A percentile compares a stretch with the other conserved stretches of the same genome.
phyloP scores from a whole-genome alignment of 2,329 filamentous ascomycete species.

The Arthrobotrys megalospora region DNA sequence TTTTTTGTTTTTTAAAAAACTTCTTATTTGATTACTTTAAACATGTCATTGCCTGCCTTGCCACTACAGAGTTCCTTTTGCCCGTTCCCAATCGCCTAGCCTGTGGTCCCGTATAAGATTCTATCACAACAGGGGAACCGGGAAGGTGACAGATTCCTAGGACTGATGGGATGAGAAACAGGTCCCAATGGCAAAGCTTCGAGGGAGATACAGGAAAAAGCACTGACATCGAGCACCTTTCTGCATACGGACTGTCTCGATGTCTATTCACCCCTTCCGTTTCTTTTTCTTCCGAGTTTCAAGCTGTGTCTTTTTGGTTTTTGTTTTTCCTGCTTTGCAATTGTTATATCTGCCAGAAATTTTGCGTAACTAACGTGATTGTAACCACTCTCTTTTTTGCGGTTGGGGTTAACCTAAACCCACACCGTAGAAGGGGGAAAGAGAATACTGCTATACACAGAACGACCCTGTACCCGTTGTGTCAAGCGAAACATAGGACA shows the following conservation, averaged over 20 bases:
- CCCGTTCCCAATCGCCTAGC: slow-evolving; percentile 32
- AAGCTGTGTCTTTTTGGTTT: slow-evolving; percentile 46
- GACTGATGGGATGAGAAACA: slow-evolving; percentile 18
- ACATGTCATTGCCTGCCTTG: slow-evolving; percentile 65
- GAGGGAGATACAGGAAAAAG: slow-evolving; percentile 55
- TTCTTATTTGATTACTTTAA: slow-evolving; percentile 61
- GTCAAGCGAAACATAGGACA: slow-evolving; percentile 99
- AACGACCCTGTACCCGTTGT: slow-evolving; percentile 95
- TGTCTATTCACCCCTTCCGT: slow-evolving; percentile 41
- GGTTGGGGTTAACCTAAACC: slow-evolving; percentile 65
- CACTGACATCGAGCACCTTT: slow-evolving; percentile 5
- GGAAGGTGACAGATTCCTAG: slow-evolving; percentile 56
- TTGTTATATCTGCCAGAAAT: slow-evolving; percentile 52
- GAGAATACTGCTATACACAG: slow-evolving; percentile 66
- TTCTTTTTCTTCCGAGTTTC: slow-evolving; percentile 49
- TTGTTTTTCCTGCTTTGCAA: slow-evolving; percentile 51
- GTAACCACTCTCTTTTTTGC: slow-evolving; percentile 67
- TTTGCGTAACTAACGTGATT: slow-evolving; percentile 62
- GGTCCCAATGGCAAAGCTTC: slow-evolving; percentile 44
- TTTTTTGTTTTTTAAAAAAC: not conserved
- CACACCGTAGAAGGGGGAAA: slow-evolving; percentile 70
- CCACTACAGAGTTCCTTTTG: slow-evolving; percentile 53
- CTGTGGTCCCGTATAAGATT: slow-evolving; percentile 28
- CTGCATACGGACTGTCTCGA: slow-evolving; percentile 64
- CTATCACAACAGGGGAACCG: slow-evolving; percentile 58